Base-by-base conservation (phyloP, 2,329 filamentous ascomycete genomes). In the Alternaria incomplexa region DNA sequence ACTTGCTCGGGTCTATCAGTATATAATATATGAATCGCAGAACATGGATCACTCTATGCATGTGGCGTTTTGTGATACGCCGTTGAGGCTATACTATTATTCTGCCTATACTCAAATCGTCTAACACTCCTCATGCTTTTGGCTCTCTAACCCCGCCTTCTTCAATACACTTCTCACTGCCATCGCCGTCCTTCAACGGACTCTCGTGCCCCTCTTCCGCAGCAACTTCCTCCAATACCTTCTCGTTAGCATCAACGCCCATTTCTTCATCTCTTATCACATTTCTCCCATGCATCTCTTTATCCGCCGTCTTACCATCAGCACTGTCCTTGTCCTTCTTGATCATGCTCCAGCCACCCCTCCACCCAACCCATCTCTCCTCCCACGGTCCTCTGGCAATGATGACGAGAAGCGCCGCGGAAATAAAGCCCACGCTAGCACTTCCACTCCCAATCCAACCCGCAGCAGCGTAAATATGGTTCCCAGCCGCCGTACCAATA, bases 301-400 rank as follows among this genome's bases (percentile, higher is more conserved):
- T 60, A 17, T 74, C 78, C 12, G 56, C 71, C 17, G 74, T 74
- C 67, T 73, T 81, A 17, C 81, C 81, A 73, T 83, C 81, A 23
- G 79, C 79, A 71, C 72, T 81, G 25, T 67, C 67, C 60, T 61
- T 69, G 66, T 81, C 77, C 72, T 79, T 81, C 76, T 82, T 84
- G 62, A 62, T 72, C 58, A 88, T 78, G 61, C 81, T 82, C 82
- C 84, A 86, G 0, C 87, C 88, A 2, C 88, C 88, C 17, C 76
- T 76, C 88, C 88, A 90, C 0, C 88, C 88, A 48, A 88, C 61
- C 88, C 88, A 90, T 0, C 84, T 78, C 28, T 79, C 81, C 73
- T 88, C 87, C 79, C 83, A 84, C 13, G 88, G 88, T 0, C 87
- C 87, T 30, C 86, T 80, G 12, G 79, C 72, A 55, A 83, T 65